Evolutionary conservation across 768 basidiomycete species (phyloP), one percentile per base, ranked within the genome.

Genomic region (Boletus tomentosulus): DNA sequence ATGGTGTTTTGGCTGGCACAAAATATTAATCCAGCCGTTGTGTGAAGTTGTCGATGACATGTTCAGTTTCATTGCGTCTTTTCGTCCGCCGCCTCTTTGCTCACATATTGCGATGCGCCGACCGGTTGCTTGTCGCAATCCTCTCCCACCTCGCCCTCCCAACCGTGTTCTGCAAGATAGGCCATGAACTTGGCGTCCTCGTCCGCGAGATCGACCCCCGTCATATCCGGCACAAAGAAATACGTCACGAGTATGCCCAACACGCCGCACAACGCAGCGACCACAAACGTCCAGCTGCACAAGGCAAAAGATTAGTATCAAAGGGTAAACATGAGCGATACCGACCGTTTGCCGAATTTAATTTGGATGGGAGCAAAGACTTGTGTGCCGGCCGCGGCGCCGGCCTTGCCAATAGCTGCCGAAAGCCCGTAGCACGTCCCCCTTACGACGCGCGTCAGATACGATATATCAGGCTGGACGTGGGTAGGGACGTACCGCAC

Each of bases 361-460:
- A 71, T 71, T 59, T 84, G 81, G 56, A 87, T 85, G 3, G 85
- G 85, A 3, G 82, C 85, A 64, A 86, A 86, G 1, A 77, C 81
- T 61, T 87, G 84, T 0, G 83, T 84, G 9, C 86, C 85, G 44
- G 85, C 55, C n/a, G 83, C 86, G 22, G 86, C 87, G 4, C 87
- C 87, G 2, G 82, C 73, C 62, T 87, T 87, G 5, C 85, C 85
- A 8, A 87, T 67, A 0, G 84, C 84, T 8, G 85, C 85, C 15
- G 81, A 81, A 30, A 87, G 62, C 3, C 85, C 86, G 54, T 85
- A 88, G 65, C 81, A 84, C 6, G 86, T 84, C 4, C 86, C 87
- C 38, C 83, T 78, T 8, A 24, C 22, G 22, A 24, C 13, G 25
- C 3, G 22, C 24, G 25, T 43, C 24, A 43, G 42, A 12, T 27